phyloP scores from a whole-genome alignment of 306 rosid species.

The Alnus rubra region DNA sequence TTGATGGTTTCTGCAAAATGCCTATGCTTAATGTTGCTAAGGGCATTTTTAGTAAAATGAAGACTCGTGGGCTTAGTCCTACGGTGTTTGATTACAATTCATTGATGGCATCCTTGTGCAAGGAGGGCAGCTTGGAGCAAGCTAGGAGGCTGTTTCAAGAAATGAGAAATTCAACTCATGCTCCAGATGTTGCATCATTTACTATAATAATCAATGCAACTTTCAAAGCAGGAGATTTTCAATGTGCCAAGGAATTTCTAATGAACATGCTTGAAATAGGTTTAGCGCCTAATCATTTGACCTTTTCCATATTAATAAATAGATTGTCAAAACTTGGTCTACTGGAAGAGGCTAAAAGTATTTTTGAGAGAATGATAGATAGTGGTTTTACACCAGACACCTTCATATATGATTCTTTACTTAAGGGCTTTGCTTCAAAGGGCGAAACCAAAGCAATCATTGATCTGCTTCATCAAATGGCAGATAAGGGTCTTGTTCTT shows the following conservation, averaged over 20 bases:
- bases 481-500: constrained; percentile 58
- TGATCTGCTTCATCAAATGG: constrained; percentile 67
- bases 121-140: constrained; percentile 70
- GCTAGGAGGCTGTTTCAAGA: constrained; percentile 71
- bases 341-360: constrained; percentile 58
- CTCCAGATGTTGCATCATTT: constrained; percentile 58
- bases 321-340: constrained; percentile 59
- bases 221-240: constrained; percentile 67
- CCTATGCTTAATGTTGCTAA: constrained; percentile 64
- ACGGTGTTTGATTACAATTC: constrained; percentile 53
- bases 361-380: constrained; percentile 61
- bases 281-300: constrained; percentile 54
- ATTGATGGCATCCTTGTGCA: constrained; percentile 64
- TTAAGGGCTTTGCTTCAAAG: constrained; percentile 53
- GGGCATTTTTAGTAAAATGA: constrained; percentile 65
- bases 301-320: constrained; percentile 64
- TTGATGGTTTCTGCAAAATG: constrained; percentile 81
- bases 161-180: constrained; percentile 43
- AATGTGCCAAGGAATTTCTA: constrained; percentile 53
- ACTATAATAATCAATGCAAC: constrained; percentile 65
- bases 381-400: constrained; percentile 58
- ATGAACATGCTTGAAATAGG: constrained; percentile 53
- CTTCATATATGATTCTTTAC: constrained; percentile 64
- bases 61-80: constrained; percentile 59
- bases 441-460: constrained; percentile 54